Evolutionary conservation across 2,329 filamentous ascomycete genomes (phyloP).

Genomic region (Neophaeococcomyces aloes): DNA sequence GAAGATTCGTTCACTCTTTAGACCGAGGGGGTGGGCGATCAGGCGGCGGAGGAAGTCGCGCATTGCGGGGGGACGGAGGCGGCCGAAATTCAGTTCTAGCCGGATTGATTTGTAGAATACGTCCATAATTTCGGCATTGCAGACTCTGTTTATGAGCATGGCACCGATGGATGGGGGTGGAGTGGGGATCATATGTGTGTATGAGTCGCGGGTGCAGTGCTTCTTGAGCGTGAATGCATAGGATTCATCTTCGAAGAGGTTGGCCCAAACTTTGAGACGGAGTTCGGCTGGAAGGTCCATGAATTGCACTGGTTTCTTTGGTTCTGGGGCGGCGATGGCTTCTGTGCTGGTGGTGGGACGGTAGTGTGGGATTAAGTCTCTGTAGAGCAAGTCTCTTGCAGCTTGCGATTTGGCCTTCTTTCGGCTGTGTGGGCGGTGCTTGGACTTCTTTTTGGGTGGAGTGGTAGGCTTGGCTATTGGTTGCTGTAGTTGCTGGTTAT

Average conservation of each 20-base stretch:
- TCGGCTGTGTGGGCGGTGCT: background rate
- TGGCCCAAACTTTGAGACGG: background rate
- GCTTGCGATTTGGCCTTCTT: background rate
- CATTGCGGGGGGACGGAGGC: background rate
- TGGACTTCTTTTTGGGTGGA: background rate
- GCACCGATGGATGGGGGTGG: background rate
- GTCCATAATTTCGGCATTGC: background rate
- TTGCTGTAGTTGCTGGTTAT: background rate
- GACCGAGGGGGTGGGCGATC: background rate
- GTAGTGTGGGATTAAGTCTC: background rate
- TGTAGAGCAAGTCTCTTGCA: background rate
- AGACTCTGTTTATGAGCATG: background rate
- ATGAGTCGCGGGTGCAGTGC: background rate
- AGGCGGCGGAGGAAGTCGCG: background rate
- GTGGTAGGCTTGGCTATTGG: background rate
- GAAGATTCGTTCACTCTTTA: background rate
- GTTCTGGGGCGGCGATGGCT: background rate
- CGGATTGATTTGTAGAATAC: background rate
- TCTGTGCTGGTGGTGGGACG: background rate
- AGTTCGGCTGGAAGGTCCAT: background rate
- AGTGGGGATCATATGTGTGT: background rate
- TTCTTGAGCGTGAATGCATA: slow-evolving; percentile 1
- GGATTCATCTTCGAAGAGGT: background rate
- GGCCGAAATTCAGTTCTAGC: background rate
- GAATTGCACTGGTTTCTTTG: background rate